Base-by-base conservation (phyloP, 1,284 basidiomycete genomes). In the Cryptococcus sp. region DNA sequence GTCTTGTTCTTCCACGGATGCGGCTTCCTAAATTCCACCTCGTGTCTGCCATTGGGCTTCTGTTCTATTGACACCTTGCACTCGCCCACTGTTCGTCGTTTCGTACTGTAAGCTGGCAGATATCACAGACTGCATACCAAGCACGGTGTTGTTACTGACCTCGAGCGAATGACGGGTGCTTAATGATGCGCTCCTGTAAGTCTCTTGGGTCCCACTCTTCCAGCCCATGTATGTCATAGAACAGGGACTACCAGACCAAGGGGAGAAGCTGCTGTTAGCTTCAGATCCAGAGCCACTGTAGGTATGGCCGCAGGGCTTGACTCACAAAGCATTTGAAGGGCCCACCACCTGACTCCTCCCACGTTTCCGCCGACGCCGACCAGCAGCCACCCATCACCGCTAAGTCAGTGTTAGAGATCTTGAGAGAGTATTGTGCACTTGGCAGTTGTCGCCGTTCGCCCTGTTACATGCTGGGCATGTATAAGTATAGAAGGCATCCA, bases 21-120 rank as follows among this genome's bases (percentile, higher is more conserved):
- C 15, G 50, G 44, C 44, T 54, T 58, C 5, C 57, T 42, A 39
- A 54, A 58, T 36, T 58, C 57, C 36, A 58, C 46, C 28, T 58
- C 52, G 33, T 58, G 52, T 18, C 43, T 50, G 23, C 52, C 57
- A 18, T 54, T 46, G 13, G 52, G 48, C 43, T 58, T 58, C 18
- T 46, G 48, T 39, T 54, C 57, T 6, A 51, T 52, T 33, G 46
- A 23, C 15, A 58, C 49, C 16, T 50, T 35, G 21, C 44, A 47
- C 33, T 18, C 38, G 18, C 56, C 56, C 16, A 57, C 52, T 57
- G 20, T 36, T 3, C 2, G 16, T 18, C 16, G 28, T 11, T 18
- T 20, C 35, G 18, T 23, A 0, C 6, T 18, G 39, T 37, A 20
- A 33, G 45, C 33, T 20, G 15, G 16, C 23, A 15, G 12, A 20